Base-by-base conservation (phyloP, 768 basidiomycete genomes). In the Suillus clintonianus region DNA sequence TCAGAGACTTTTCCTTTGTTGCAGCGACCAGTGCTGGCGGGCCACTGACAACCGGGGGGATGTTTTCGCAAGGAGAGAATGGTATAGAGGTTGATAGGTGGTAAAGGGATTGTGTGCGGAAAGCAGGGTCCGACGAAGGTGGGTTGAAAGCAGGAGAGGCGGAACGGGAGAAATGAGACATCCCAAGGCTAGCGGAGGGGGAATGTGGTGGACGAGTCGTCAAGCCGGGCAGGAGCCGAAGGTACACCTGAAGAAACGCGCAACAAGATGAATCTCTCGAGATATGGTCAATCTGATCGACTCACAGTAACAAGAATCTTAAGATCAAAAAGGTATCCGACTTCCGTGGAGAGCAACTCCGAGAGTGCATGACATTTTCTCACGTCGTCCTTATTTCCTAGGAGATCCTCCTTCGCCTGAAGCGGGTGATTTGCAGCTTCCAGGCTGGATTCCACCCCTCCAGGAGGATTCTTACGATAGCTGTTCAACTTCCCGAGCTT, bases 331-430 rank as follows among this genome's bases (percentile, higher is more conserved):
- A 95, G 82, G 74, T 98, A 99, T 8, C 87, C 86, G 22, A 86
- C 80, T 79, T 99, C 97, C 1, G 95, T 96, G 62, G 85, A 81
- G 30, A 98, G 82, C 45, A 99, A 80, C 77, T 98, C 97, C 67
- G 87, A 82, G 57, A 98, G 83, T 7, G 94, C 91, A 70, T 97
- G 89, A 66, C 84, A 89, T 61, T 79, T 82, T 56, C 86, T 74
- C 15, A 80, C 67, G 41, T 79, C 71, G 55, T 89, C 87, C 68
- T 83, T 86, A 45, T 51, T 53, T 53, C 41, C 43, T n/a, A 11
- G 2, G 17, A 62, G 27, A 24, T 22, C 42, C 19, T 34, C 22
- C 17, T 61, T 47, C 17, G 13, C 32, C 59, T 30, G 45, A 36
- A 37, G 34, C 4, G 17, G 19, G 36, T 57, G 55, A 34, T 61